phyloP scores from a whole-genome alignment of 2,329 filamentous ascomycete genomes.

The Paecilomyces fulvus region DNA sequence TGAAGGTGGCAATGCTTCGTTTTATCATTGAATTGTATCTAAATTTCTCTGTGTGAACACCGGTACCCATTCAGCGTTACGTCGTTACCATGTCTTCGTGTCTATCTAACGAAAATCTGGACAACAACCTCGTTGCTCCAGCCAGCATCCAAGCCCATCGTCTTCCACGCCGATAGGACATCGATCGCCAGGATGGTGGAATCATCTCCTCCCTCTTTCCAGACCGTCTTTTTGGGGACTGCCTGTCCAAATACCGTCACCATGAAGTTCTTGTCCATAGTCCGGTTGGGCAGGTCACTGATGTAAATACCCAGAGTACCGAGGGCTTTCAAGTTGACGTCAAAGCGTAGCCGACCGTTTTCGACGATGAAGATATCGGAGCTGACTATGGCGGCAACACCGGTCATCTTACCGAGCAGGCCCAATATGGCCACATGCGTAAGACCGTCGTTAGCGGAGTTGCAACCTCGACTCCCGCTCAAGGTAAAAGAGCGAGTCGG shows the following conservation, averaged over 20 bases:
- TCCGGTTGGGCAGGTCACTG: slow-evolving; percentile 55
- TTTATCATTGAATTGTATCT: too few relatives aligned
- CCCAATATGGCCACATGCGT: slow-evolving; percentile 60
- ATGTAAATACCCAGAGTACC: slow-evolving; percentile 67
- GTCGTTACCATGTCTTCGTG: too few relatives aligned
- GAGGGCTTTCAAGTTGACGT: slow-evolving; percentile 68
- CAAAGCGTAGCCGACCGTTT: slow-evolving; percentile 55
- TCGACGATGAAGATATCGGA: slow-evolving; percentile 51
- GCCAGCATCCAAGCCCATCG: slow-evolving; percentile 58
- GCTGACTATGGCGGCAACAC: slow-evolving; percentile 64
- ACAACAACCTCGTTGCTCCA: slow-evolving; percentile 76
- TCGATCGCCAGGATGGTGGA: slow-evolving; percentile 66
- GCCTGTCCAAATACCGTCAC: slow-evolving; percentile 64
- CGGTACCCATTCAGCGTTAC: too few relatives aligned
- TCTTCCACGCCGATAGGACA: slow-evolving; percentile 65
- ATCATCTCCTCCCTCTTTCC: slow-evolving; percentile 37
- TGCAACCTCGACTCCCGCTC: slow-evolving; percentile 19
- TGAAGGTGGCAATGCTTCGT: too few relatives aligned
- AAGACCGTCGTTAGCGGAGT: slow-evolving; percentile 17
- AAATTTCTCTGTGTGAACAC: too few relatives aligned
- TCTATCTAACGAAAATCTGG: slow-evolving; percentile 46
- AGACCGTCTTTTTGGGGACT: slow-evolving; percentile 60
- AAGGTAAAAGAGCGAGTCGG: slow-evolving; percentile 51
- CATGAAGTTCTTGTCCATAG: slow-evolving; percentile 59
- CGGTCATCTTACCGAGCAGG: slow-evolving; percentile 81